These are phyloP conservation scores for Cryoendolithus antarcticus DNA, from an alignment of 2,329 filamentous ascomycete genomes.

Conservation along the genomic window DNA sequence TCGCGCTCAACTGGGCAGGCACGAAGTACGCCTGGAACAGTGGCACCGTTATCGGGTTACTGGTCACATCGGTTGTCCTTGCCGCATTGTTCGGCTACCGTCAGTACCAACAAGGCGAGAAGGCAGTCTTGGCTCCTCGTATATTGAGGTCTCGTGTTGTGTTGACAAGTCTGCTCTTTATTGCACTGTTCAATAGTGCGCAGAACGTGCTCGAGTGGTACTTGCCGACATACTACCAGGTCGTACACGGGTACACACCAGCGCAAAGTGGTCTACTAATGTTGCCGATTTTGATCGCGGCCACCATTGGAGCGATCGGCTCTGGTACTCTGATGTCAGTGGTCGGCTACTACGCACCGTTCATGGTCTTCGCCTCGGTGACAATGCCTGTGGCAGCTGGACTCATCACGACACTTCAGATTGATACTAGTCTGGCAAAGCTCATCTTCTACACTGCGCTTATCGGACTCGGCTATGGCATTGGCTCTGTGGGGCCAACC, in stretches of 20 bases:
- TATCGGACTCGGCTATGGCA: background rate
- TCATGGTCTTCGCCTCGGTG: background rate
- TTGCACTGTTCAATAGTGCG: background rate
- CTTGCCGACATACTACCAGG: background rate
- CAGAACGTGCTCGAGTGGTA: background rate
- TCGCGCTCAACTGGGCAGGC: background rate
- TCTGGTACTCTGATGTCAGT: background rate
- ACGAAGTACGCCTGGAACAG: background rate
- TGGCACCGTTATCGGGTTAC: slow-evolving; percentile 14
- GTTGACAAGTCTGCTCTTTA: slow-evolving; percentile 6
- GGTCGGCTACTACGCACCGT: background rate
- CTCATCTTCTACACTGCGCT: background rate
- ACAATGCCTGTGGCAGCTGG: background rate
- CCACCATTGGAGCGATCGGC: background rate
- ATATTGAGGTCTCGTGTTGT: background rate
- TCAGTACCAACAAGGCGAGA: slow-evolving; percentile 7
- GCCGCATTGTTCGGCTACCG: background rate
- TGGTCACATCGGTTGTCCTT: slow-evolving; percentile 25
- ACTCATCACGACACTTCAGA: background rate
- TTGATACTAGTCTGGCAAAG: background rate
- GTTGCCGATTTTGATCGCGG: background rate
- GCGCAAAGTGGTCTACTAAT: background rate
- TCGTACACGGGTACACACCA: background rate
- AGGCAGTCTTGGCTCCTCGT: background rate
- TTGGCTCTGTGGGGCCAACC: slow-evolving; percentile 3